Conservation (phyloP, 2,329 filamentous ascomycete species). For the Davidsoniella neocaledoniae region DNA sequence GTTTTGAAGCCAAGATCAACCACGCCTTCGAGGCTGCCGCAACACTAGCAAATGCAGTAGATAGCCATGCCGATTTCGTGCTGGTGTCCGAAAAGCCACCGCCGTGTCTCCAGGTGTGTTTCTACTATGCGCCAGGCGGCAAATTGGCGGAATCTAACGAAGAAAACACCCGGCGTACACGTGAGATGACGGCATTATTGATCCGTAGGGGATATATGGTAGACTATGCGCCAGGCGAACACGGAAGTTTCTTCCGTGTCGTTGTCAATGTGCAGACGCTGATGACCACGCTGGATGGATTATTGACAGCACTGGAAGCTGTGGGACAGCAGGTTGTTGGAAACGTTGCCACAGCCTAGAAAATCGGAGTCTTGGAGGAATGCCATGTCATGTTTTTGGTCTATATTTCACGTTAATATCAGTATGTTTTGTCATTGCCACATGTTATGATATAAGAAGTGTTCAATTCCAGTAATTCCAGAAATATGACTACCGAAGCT, state of each 20-base stretch:
- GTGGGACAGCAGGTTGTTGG: slow-evolving; percentile 21
- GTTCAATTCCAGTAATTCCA: no score
- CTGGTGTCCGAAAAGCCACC: slow-evolving; percentile 62
- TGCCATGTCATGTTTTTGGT: neutral
- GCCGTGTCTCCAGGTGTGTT: slow-evolving; percentile 86
- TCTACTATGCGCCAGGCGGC: slow-evolving; percentile 54
- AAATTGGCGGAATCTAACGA: slow-evolving; percentile 19
- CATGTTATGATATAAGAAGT: no score
- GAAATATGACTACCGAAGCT: no score
- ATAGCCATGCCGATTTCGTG: slow-evolving; percentile 40
- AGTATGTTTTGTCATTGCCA: neutral
- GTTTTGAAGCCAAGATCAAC: slow-evolving; percentile 56
- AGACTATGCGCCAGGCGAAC: slow-evolving; percentile 40
- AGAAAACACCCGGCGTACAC: slow-evolving; percentile 33
- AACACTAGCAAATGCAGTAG: slow-evolving; percentile 47
- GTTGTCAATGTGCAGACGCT: slow-evolving; percentile 42
- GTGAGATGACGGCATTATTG: slow-evolving; percentile 30
- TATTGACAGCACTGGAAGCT: slow-evolving; percentile 36
- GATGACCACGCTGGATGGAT: slow-evolving; percentile 31
- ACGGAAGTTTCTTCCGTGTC: slow-evolving; percentile 41
- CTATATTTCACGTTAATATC: neutral
- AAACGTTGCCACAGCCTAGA: no score
- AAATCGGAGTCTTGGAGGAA: neutral
- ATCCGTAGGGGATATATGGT: slow-evolving; percentile 40
- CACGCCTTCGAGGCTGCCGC: slow-evolving; percentile 54